Percentiles rank a stretch among this genome's conserved stretches.
Evolutionary conservation across 1,284 basidiomycete species (phyloP).

Genomic region (Puccinia triticina): DNA sequence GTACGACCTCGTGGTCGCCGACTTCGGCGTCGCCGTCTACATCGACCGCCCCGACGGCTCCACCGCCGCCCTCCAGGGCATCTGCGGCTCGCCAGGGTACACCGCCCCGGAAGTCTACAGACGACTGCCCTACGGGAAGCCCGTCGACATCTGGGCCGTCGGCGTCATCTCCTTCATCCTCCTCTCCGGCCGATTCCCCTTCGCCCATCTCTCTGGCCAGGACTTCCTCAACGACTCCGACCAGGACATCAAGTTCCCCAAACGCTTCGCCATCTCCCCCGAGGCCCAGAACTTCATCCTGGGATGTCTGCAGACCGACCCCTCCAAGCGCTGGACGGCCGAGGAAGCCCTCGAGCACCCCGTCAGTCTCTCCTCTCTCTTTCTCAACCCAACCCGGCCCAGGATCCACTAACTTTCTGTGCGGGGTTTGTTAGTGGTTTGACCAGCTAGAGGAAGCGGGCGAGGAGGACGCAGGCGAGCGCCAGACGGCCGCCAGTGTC

Average conservation of each 20-base stretch:
- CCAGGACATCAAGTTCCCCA: slow-evolving; percentile 36
- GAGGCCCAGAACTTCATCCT: slow-evolving; percentile 42
- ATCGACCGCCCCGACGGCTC: slow-evolving; percentile 62
- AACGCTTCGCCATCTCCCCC: slow-evolving; percentile 15
- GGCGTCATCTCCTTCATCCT: slow-evolving; percentile 89
- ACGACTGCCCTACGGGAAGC: slow-evolving; percentile 89
- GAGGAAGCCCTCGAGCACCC: slow-evolving; percentile 44
- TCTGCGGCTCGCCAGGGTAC: slow-evolving; percentile 60
- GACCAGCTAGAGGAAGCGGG: slow-evolving; percentile 20
- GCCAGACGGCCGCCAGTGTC: slow-evolving; percentile 23
- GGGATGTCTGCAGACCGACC: slow-evolving; percentile 39
- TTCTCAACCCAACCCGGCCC: neutral
- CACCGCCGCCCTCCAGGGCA: neutral
- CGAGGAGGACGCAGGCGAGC: slow-evolving; percentile 7
- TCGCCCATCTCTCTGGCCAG: slow-evolving; percentile 33
- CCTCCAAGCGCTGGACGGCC: slow-evolving; percentile 38
- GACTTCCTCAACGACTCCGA: slow-evolving; percentile 35
- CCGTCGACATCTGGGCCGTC: slow-evolving; percentile 97
- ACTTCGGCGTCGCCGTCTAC: slow-evolving; percentile 96
- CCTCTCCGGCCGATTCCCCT: slow-evolving; percentile 42
- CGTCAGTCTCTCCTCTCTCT: slow-evolving; percentile 3
- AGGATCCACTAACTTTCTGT: neutral
- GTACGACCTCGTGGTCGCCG: slow-evolving; percentile 65
- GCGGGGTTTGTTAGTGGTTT: neutral
- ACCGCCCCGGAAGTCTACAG: slow-evolving; percentile 77